Conservation (phyloP, 345 rosid species). For the Arabidopsis arenosa region DNA sequence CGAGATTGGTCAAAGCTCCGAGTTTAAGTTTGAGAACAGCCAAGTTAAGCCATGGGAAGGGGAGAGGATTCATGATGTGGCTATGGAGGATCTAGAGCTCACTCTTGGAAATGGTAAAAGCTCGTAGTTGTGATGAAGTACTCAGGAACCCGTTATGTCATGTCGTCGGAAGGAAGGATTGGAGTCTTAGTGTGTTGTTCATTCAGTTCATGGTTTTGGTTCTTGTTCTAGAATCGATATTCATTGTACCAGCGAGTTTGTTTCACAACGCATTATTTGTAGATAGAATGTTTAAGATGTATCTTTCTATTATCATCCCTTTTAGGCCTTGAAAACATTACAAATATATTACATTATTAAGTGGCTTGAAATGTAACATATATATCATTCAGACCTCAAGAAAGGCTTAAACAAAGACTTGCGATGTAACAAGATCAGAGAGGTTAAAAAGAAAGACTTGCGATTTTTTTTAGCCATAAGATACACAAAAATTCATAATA, state of each 20-base stretch:
- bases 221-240: conserved; percentile 38
- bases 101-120: conserved; percentile 82
- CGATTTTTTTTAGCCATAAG: conserved; percentile 23
- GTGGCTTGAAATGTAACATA: conserved; percentile 9
- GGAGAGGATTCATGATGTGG: conserved; percentile 95
- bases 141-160: conserved; percentile 14
- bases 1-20: conserved; percentile 68
- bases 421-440: not conserved
- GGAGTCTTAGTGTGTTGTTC: conserved; percentile 34
- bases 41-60: conserved; percentile 99
- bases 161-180: conserved; percentile 17
- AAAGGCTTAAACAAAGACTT: not conserved
- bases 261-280: conserved; percentile 46
- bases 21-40: conserved; percentile 75
- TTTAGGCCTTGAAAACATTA: conserved; percentile 29
- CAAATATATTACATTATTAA: conserved; percentile 20
- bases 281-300: conserved; percentile 42
- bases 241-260: conserved; percentile 38
- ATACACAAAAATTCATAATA: conserved; percentile 42
- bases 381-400: conserved; percentile 16
- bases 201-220: conserved; percentile 39
- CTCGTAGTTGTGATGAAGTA: conserved; percentile 39
- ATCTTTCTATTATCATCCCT: conserved; percentile 37
- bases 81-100: conserved; percentile 96
- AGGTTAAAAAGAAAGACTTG: not conserved